These are phyloP conservation scores for Rhinocladiella mackenziei DNA, from an alignment of 2,329 filamentous ascomycete genomes.

Conservation along the genomic window DNA sequence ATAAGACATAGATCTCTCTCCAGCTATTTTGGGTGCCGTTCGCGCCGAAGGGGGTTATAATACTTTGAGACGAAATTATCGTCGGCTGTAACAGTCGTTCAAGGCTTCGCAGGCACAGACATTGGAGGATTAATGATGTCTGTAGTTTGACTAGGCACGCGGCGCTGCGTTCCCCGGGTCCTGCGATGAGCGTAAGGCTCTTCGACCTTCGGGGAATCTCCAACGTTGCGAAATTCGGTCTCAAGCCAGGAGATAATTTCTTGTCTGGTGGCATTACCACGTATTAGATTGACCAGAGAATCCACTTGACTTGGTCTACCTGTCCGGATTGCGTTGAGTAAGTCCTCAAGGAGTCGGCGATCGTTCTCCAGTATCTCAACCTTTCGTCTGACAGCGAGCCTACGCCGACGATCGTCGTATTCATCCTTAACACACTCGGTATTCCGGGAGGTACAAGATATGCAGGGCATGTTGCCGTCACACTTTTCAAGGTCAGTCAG, in stretches of 20 bases:
- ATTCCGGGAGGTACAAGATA: slow-evolving; percentile 31
- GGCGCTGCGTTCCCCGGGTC: slow-evolving; percentile 17
- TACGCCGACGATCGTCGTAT: slow-evolving; percentile 33
- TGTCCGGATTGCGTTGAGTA: slow-evolving; percentile 26
- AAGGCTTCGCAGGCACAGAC: slow-evolving; percentile 32
- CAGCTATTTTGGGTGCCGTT: slow-evolving; percentile 19
- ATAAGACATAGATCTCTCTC: slow-evolving; percentile 28
- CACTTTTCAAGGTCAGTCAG: slow-evolving; percentile 27
- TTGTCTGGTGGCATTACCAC: slow-evolving; percentile 28
- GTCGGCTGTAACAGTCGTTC: slow-evolving; percentile 36
- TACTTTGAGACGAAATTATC: slow-evolving; percentile 32
- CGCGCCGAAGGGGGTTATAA: slow-evolving; percentile 26
- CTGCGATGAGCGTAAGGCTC: not conserved
- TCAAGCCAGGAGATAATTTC: slow-evolving; percentile 29
- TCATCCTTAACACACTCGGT: slow-evolving; percentile 31
- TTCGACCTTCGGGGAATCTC: not conserved
- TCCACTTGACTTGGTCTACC: slow-evolving; percentile 19
- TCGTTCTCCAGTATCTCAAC: slow-evolving; percentile 37
- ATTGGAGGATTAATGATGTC: slow-evolving; percentile 31
- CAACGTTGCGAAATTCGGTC: slow-evolving; percentile 15
- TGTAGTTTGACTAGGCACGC: slow-evolving; percentile 28
- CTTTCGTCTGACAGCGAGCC: slow-evolving; percentile 25
- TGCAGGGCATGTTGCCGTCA: slow-evolving; percentile 32
- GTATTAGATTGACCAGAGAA: slow-evolving; percentile 30
- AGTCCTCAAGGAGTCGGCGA: slow-evolving; percentile 26